These are phyloP conservation scores for Salvia miltiorrhiza DNA, from an alignment of 257 asterid species.

Conservation along the genomic window DNA sequence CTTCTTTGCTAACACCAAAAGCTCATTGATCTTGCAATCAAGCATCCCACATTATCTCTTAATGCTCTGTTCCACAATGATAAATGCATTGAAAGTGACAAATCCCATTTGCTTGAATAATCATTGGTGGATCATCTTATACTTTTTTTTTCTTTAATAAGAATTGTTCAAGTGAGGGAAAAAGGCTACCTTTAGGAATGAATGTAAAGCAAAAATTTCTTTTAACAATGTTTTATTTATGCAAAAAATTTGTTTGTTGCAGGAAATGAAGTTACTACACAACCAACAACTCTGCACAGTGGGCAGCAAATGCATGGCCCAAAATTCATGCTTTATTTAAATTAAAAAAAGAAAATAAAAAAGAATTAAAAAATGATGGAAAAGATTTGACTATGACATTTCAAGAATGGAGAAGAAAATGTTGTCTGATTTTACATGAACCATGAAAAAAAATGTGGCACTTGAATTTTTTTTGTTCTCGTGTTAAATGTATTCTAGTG, in stretches of 20 bases:
- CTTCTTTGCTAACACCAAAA: constrained; percentile 42
- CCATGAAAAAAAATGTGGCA: background rate
- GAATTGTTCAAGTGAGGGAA: no score
- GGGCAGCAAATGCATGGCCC: background rate
- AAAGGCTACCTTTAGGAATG: constrained; percentile 14
- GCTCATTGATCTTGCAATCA: constrained; percentile 45
- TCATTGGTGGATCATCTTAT: no score
- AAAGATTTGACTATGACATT: constrained; percentile 23
- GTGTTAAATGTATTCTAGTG: background rate
- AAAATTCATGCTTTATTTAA: background rate
- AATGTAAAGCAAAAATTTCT: background rate
- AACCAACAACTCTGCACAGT: constrained; percentile 14
- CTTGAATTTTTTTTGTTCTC: background rate
- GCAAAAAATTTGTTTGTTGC: background rate
- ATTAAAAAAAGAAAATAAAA: constrained; percentile 16
- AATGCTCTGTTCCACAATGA: constrained; percentile 38
- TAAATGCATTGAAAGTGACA: constrained; percentile 35
- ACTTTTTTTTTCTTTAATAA: no score
- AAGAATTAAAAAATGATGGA: background rate
- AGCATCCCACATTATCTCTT: constrained; percentile 33
- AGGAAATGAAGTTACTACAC: constrained; percentile 8
- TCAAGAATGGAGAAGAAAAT: constrained; percentile 16
- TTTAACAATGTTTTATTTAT: background rate
- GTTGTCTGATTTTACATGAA: no score
- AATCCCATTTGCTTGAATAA: constrained; percentile 32